Evolutionary conservation across 2,329 filamentous ascomycete genomes (phyloP).

Genomic region (Leptographium lundbergii): DNA sequence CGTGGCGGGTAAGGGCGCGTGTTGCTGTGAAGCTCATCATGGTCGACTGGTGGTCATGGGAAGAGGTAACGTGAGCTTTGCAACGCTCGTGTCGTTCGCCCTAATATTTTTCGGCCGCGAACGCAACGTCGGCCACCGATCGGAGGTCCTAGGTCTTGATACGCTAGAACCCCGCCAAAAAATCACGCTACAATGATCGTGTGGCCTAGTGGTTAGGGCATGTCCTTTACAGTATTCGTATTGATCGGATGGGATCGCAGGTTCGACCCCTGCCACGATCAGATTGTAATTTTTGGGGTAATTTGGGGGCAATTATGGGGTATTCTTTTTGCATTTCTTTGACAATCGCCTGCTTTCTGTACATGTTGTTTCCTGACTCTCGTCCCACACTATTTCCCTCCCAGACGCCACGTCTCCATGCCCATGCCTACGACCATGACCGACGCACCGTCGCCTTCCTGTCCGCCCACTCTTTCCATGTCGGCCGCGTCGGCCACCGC

Average conservation of each 20-base stretch:
- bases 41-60: not conserved
- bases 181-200: conserved; percentile 9
- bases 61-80: not conserved
- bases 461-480: conserved; percentile 24
- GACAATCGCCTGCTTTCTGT: not conserved
- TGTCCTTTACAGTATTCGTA: conserved; percentile 15
- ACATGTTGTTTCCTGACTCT: not conserved
- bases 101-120: not conserved
- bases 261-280: conserved; percentile 18
- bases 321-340: not conserved
- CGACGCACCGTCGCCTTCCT: not conserved
- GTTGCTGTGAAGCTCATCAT: conserved; percentile 8
- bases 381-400: not conserved
- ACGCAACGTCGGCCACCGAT: not conserved
- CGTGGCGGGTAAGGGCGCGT: conserved; percentile 4
- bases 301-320: too few relatives aligned
- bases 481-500: conserved; percentile 48
- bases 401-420: conserved; percentile 29
- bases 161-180: not conserved
- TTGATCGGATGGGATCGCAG: conserved; percentile 16
- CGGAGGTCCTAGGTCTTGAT: not conserved
- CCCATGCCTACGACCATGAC: conserved; percentile 32
- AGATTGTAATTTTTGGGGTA: conserved; percentile 4
- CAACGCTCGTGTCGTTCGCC: not conserved
- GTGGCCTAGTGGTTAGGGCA: conserved; percentile 17